These are phyloP conservation scores for Geotrichum macrosporum DNA, from an alignment of 1,139 yeast species.

Conservation along the genomic window DNA sequence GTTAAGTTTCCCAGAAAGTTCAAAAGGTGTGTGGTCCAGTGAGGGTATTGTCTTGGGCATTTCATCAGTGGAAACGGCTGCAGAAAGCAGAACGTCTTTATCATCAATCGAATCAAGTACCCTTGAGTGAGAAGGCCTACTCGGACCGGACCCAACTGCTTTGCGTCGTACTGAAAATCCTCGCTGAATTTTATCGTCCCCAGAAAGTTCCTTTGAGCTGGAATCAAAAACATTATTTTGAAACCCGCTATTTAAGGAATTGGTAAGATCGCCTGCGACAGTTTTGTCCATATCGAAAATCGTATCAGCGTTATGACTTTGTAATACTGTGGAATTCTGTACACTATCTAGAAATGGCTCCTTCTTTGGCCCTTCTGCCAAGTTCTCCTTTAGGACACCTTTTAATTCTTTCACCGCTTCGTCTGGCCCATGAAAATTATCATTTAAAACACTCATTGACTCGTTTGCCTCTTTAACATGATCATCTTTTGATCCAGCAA, in stretches of 20 bases:
- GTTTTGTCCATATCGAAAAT: constrained; percentile 11
- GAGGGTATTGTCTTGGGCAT: constrained; percentile 3
- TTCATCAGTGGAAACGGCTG: constrained; percentile 5
- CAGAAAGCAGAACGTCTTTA: background rate
- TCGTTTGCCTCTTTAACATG: no score
- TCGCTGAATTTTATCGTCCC: no score
- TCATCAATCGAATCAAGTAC: background rate
- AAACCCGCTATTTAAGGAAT: no score
- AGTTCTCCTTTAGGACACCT: no score
- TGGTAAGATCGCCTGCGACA: background rate
- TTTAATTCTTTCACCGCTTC: no score
- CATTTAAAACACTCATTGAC: no score
- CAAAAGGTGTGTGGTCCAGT: constrained; percentile 15
- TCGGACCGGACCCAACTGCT: constrained; percentile 16
- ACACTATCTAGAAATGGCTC: background rate
- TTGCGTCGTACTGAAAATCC: constrained; percentile 9
- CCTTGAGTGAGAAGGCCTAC: background rate
- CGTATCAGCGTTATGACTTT: background rate
- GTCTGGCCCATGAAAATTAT: no score
- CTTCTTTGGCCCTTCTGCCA: no score
- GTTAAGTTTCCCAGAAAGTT: background rate
- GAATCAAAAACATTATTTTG: no score
- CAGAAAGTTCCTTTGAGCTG: no score
- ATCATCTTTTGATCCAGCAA: no score
- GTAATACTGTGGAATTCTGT: background rate